These are phyloP conservation scores for Akebia trifoliata DNA, from an alignment of 164 flowering plant genomes.

Conservation along the genomic window DNA sequence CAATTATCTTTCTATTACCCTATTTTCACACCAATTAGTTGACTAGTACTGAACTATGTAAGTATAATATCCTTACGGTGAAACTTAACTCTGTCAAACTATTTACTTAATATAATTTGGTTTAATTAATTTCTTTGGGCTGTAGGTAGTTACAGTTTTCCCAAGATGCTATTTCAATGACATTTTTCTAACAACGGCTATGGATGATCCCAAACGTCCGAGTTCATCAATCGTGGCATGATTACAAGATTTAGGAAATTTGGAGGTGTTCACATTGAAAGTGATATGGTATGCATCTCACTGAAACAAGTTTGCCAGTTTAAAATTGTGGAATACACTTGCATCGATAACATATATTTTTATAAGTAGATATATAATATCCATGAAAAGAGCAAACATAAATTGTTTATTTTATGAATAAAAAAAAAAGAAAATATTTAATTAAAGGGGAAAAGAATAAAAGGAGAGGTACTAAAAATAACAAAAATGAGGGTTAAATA, in stretches of 20 bases:
- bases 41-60: too few species aligned
- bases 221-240: conserved; percentile 5
- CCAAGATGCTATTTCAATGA: conserved; percentile 14
- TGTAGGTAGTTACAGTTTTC: conserved; percentile 10
- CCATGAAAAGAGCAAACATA: too few species aligned
- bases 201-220: conserved; percentile 2
- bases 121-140: background rate
- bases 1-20: too few species aligned
- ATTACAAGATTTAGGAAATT: conserved; percentile 10
- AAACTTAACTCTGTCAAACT: background rate
- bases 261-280: conserved; percentile 17
- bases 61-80: too few species aligned
- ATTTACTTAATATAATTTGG: background rate
- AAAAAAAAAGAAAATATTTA: too few species aligned
- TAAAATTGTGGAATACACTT: too few species aligned
- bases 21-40: too few species aligned
- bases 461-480: too few species aligned
- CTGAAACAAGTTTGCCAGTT: background rate
- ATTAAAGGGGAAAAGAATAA: too few species aligned
- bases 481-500: too few species aligned
- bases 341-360: too few species aligned
- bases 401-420: too few species aligned
- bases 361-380: background rate
- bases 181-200: conserved; percentile 4
- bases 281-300: conserved; percentile 10